Percentiles rank a stretch among this genome's conserved stretches.
phyloP scores from a whole-genome alignment of 2,329 filamentous ascomycete genomes.

The Lachnellula suecica region DNA sequence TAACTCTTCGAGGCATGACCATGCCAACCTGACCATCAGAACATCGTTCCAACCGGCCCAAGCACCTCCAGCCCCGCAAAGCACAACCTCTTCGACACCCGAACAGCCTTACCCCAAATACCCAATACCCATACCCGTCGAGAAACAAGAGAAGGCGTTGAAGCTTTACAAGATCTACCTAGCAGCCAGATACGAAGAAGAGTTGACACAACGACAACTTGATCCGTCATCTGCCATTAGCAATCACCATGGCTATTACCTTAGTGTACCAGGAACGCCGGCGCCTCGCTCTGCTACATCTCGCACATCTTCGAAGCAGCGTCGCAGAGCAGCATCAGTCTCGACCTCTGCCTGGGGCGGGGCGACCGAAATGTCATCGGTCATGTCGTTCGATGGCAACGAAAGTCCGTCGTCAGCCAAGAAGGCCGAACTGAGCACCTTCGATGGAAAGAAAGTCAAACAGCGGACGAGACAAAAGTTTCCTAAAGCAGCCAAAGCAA shows the following conservation, averaged over 20 bases:
- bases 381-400: slow-evolving; percentile 28
- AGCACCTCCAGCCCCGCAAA: slow-evolving; percentile 7
- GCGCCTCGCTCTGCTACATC: slow-evolving; percentile 23
- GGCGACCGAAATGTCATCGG: slow-evolving; percentile 26
- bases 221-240: slow-evolving; percentile 15
- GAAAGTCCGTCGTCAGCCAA: slow-evolving; percentile 17
- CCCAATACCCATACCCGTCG: slow-evolving; percentile 23
- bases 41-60: slow-evolving; percentile 8
- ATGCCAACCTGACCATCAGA: slow-evolving; percentile 10
- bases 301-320: slow-evolving; percentile 16
- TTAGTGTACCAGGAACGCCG: slow-evolving; percentile 14
- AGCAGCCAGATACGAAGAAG: slow-evolving; percentile 15
- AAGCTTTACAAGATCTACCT: slow-evolving; percentile 22
- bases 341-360: slow-evolving; percentile 17
- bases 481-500: slow-evolving; percentile 20
- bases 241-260: slow-evolving; percentile 13
- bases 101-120: slow-evolving; percentile 13
- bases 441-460: slow-evolving; percentile 25
- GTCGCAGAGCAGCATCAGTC: slow-evolving; percentile 14
- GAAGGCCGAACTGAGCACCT: slow-evolving; percentile 19
- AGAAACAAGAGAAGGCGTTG: slow-evolving; percentile 24
- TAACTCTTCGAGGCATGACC: neutral
- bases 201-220: slow-evolving; percentile 16
- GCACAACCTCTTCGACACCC: slow-evolving; percentile 11
- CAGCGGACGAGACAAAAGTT: slow-evolving; percentile 22